Evolutionary conservation across 2,329 filamentous ascomycete genomes (phyloP).

Genomic region (Monosporascus sp.): DNA sequence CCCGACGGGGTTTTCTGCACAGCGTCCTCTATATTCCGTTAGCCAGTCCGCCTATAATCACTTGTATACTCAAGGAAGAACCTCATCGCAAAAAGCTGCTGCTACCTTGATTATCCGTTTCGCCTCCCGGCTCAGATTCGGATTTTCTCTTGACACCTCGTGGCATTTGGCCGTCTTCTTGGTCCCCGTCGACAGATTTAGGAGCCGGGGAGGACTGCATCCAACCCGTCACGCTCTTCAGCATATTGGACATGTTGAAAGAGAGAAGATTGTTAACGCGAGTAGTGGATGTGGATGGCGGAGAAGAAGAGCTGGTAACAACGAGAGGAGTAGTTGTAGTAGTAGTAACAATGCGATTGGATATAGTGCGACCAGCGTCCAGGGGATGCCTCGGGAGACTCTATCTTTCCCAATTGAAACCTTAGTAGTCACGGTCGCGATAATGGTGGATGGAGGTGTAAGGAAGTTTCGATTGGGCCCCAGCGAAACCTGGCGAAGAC

Average conservation of each 20-base stretch:
- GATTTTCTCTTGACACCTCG: slow-evolving; percentile 24
- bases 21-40: slow-evolving; percentile 13
- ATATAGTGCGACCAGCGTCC: background rate
- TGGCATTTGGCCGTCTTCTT: background rate
- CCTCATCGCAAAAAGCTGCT: background rate
- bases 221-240: background rate
- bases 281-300: background rate
- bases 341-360: background rate
- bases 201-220: background rate
- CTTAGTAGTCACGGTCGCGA: background rate
- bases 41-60: slow-evolving; percentile 2
- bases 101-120: slow-evolving; percentile 18
- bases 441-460: background rate
- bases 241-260: background rate
- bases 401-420: background rate
- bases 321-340: background rate
- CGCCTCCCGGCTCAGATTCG: slow-evolving; percentile 22
- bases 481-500: no score
- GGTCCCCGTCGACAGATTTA: background rate
- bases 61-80: slow-evolving; percentile 1
- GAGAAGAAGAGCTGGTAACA: background rate
- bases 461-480: no score
- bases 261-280: background rate
- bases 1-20: slow-evolving; percentile 12
- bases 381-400: background rate